phyloP scores from a whole-genome alignment of 2,329 filamentous ascomycete species.

The Fonsecaea nubica region DNA sequence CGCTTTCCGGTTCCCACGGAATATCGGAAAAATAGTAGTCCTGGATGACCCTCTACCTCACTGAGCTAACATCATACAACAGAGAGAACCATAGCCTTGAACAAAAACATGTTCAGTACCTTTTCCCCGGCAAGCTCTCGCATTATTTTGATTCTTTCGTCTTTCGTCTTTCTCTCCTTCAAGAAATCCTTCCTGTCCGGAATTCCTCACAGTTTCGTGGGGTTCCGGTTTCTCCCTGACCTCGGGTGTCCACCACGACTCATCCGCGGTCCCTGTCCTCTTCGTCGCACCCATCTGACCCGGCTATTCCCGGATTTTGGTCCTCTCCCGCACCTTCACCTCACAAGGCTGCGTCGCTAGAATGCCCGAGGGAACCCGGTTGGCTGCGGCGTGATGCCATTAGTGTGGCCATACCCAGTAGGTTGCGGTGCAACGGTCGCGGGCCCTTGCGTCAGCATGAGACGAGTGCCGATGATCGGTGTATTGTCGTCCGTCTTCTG shows the following conservation, averaged over 20 bases:
- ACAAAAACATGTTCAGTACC: background rate
- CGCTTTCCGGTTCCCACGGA: background rate
- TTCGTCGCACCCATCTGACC: constrained; percentile 12
- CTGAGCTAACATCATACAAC: constrained; percentile 22
- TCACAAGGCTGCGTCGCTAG: constrained; percentile 44
- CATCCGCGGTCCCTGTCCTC: constrained; percentile 5
- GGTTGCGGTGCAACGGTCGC: constrained; percentile 62
- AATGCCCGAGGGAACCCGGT: constrained; percentile 72
- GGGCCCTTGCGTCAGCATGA: constrained; percentile 96
- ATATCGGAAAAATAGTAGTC: background rate
- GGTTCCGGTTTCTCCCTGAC: background rate
- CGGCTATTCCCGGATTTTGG: constrained; percentile 29
- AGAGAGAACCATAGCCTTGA: constrained; percentile 10
- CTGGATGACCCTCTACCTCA: background rate
- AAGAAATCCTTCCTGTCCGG: constrained; percentile 1
- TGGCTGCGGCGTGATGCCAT: constrained; percentile 86
- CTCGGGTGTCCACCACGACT: background rate
- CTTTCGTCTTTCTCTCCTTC: background rate
- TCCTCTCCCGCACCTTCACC: constrained; percentile 5
- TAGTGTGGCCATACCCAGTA: constrained; percentile 76
- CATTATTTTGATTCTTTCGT: constrained; percentile 10
- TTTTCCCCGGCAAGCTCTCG: constrained; percentile 8
- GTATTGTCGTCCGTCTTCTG: constrained; percentile 92
- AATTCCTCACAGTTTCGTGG: constrained; percentile 5
- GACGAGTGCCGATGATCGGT: constrained; percentile 85